Conservation (phyloP, 164 flowering plant species). For the Akebia trifoliata region DNA sequence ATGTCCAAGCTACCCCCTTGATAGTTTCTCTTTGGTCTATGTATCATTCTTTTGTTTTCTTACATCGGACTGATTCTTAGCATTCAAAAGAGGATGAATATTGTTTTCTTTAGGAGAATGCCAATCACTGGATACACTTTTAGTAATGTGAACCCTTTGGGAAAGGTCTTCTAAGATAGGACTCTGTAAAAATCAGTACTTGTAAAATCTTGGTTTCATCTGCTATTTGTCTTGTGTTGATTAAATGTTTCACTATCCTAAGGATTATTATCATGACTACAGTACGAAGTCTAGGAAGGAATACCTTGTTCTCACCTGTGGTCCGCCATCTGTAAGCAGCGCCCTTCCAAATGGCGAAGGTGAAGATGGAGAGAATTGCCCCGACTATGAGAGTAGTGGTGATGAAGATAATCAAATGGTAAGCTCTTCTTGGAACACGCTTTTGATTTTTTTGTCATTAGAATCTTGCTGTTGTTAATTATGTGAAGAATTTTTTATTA, state of each 20-base stretch:
- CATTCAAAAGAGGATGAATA: no score
- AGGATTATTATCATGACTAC: conserved; percentile 14
- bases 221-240: not conserved
- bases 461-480: no score
- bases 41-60: no score
- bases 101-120: not conserved
- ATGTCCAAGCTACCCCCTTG: no score
- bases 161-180: not conserved
- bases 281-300: conserved; percentile 85
- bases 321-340: conserved; percentile 68
- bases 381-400: conserved; percentile 60
- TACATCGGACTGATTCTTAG: no score
- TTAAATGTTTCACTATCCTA: not conserved
- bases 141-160: not conserved
- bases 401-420: conserved; percentile 73
- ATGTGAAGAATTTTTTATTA: no score
- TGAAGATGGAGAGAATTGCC: conserved; percentile 64
- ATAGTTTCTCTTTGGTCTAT: no score
- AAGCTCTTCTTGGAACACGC: conserved; percentile 14
- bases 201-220: not conserved
- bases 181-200: not conserved
- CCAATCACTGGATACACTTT: not conserved
- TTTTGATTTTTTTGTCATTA: not conserved
- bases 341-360: conserved; percentile 57
- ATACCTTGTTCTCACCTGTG: conserved; percentile 89